These are phyloP conservation scores for Mucor racemosus DNA, from an alignment of 371 early-diverging fungal genomes.

Conservation along the genomic window DNA sequence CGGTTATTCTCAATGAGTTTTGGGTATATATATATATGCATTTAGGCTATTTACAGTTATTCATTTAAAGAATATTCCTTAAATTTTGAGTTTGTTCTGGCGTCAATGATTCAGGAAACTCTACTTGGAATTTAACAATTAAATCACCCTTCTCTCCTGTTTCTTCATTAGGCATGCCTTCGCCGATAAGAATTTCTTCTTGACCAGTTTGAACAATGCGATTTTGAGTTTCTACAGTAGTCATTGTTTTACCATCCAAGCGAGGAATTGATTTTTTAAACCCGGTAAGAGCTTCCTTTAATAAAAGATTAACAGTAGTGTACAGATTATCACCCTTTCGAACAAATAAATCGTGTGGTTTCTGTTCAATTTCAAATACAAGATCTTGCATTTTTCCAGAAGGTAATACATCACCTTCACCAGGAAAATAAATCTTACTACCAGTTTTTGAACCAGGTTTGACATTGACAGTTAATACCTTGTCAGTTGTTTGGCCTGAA, in stretches of 20 bases:
- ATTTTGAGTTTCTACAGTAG: conserved; percentile 12
- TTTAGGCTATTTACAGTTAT: neutral
- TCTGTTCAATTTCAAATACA: conserved; percentile 92
- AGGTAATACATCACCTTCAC: conserved; percentile 89
- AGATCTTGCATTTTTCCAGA: conserved; percentile 83
- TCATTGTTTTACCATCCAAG: conserved; percentile 75
- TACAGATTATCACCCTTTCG: conserved; percentile 88
- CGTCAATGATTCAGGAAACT: conserved; percentile 62
- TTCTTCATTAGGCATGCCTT: conserved; percentile 94
- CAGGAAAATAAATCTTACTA: conserved; percentile 90
- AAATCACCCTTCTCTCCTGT: conserved; percentile 88
- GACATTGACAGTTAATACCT: conserved; percentile 79
- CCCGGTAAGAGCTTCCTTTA: conserved; percentile 85
- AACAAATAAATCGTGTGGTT: conserved; percentile 86
- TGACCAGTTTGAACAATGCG: conserved; percentile 69
- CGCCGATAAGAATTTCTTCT: conserved; percentile 68
- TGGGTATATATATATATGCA: neutral
- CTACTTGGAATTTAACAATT: conserved; percentile 70
- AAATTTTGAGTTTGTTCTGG: neutral
- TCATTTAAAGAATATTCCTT: neutral
- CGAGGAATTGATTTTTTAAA: conserved; percentile 66
- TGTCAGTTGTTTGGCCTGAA: conserved; percentile 48
- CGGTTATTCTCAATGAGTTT: neutral
- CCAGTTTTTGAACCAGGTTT: conserved; percentile 98
- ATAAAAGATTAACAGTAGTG: conserved; percentile 62